Base-by-base conservation (phyloP, 495 filamentous ascomycete species). In the Daldinia caldariorum region DNA sequence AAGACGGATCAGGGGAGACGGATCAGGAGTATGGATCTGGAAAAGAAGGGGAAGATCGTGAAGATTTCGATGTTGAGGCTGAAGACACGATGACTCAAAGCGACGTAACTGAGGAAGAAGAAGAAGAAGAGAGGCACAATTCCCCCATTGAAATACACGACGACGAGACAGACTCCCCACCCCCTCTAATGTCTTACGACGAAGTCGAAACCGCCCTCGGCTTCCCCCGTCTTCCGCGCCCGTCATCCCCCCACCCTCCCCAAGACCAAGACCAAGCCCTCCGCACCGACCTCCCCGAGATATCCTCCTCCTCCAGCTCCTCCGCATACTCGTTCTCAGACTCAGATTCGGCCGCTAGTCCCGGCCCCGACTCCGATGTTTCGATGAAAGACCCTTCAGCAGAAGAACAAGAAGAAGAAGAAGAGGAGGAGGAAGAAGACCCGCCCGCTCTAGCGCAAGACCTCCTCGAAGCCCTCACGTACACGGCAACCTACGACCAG, bases 181-280 rank as follows among this genome's bases (percentile, higher is more conserved):
- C 18, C 20, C 66, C 64, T 7, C 61, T 63, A 12, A 75, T 90
- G 71, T 59, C 71, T 43, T 87, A 88, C 63, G 77, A 86, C 29
- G 84, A 89, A 57, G 85, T 89, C 8, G 89, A 91, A 69, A 66
- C 78, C 47, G 71, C 81, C 29, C 75, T 89, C 32, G 78, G 77
- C 31, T 71, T 62, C 18, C 70, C 38, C 43, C 29, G 49, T 35
- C 0, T 22, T 31, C 13, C 60, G 45, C 62, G 37, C 20, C 20
- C 39, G 34, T 10, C 34, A 50, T 34, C 14, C 58, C 2, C 39
- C 22, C 13, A 14, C 9, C 18, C 60, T 13, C 18, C 60, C 31
- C 26, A 26, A 26, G 26, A 26, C 26, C 26, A 26, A 26, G 26
- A 18, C 62, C 37, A 66, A 18, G 41, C 9, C 7, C 12, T 18